A percentile compares a stretch with the other conserved stretches of the same genome.
Evolutionary conservation across 2,329 filamentous ascomycete genomes (phyloP).

Genomic region (Remersonia thermophila): DNA sequence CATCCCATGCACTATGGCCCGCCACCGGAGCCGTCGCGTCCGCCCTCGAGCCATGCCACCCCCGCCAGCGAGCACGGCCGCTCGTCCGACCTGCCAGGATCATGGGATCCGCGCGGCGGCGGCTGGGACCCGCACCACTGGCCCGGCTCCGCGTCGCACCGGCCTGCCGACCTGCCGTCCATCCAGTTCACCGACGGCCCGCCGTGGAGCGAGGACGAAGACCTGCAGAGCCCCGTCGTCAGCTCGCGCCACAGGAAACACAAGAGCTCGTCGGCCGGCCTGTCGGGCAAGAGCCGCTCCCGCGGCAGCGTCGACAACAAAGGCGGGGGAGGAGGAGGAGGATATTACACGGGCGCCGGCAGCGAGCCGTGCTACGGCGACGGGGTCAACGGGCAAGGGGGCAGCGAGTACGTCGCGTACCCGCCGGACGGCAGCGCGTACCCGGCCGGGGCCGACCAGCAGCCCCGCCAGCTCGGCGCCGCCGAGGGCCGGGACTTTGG

Average conservation of each 20-base stretch:
- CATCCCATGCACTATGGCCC: constrained; percentile 92
- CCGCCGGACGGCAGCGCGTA: constrained; percentile 45
- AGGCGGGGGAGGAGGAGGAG: constrained; percentile 51
- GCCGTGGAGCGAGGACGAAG: constrained; percentile 91
- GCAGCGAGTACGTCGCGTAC: constrained; percentile 65
- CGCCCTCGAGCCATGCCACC: constrained; percentile 71
- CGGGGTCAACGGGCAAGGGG: constrained; percentile 64
- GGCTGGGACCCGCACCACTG: constrained; percentile 41
- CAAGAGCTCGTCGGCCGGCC: constrained; percentile 51
- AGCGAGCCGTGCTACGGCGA: constrained; percentile 60
- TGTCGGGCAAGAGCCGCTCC: constrained; percentile 34
- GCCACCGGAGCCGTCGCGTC: constrained; percentile 57
- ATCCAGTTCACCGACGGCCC: constrained; percentile 81
- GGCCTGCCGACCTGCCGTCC: constrained; percentile 60
- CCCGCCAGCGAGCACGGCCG: constrained; percentile 67
- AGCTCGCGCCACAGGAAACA: constrained; percentile 77
- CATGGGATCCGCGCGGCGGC: constrained; percentile 53
- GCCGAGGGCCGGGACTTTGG: constrained; percentile 37
- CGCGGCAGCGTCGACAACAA: constrained; percentile 39
- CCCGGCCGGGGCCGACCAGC: constrained; percentile 34
- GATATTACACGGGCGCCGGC: constrained; percentile 54
- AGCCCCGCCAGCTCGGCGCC: constrained; percentile 32
- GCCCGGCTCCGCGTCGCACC: constrained; percentile 41
- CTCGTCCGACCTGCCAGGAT: constrained; percentile 68
- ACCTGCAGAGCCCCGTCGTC: constrained; percentile 82